phyloP scores from a whole-genome alignment of 2,329 filamentous ascomycete genomes.

The Microcyclospora tardicrescens region DNA sequence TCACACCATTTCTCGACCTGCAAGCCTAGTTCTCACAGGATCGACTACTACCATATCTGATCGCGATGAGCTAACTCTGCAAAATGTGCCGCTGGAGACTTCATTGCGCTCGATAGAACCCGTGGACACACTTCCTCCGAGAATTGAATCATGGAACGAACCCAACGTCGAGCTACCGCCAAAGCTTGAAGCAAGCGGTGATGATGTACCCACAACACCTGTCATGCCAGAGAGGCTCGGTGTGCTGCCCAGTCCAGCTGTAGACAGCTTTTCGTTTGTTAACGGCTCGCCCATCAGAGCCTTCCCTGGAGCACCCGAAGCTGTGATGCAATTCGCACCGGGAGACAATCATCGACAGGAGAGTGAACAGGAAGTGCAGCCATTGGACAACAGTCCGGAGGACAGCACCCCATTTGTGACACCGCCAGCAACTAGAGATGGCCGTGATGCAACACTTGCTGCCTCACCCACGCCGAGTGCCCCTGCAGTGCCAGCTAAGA shows the following conservation, averaged over 20 bases:
- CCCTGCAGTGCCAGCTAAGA: not conserved
- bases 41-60: too few relatives aligned
- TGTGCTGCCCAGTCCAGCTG: slow-evolving; percentile 19
- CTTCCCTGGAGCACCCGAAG: not conserved
- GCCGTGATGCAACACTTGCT: too few relatives aligned
- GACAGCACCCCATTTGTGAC: too few relatives aligned
- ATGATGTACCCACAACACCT: not conserved
- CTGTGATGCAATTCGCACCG: too few relatives aligned
- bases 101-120: not conserved
- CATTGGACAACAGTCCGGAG: too few relatives aligned
- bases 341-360: too few relatives aligned
- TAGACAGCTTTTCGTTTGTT: slow-evolving; percentile 1
- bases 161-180: slow-evolving; percentile 8
- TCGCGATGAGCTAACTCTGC: too few relatives aligned
- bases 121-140: slow-evolving; percentile 1
- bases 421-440: too few relatives aligned
- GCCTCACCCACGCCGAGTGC: too few relatives aligned
- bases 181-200: not conserved
- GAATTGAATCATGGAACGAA: slow-evolving; percentile 15
- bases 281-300: too few relatives aligned
- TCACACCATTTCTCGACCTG: slow-evolving; percentile 1
- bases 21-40: not conserved
- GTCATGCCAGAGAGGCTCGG: slow-evolving; percentile 10
- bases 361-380: too few relatives aligned
- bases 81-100: too few relatives aligned